Evolutionary conservation across 257 asterid species (phyloP).

Genomic region (Petrea volubilis): DNA sequence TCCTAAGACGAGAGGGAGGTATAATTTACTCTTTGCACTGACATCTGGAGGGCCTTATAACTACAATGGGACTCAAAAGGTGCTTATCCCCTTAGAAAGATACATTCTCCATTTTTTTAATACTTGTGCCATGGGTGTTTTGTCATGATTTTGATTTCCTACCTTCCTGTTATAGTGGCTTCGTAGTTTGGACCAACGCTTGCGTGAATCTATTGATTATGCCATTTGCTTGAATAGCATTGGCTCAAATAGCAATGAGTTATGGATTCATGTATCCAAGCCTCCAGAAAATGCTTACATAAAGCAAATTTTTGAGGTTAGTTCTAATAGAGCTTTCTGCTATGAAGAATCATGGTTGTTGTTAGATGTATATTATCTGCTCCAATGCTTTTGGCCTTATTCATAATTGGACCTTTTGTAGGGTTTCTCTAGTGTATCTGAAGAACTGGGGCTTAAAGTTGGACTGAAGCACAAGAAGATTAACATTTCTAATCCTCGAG

Average conservation of each 20-base stretch:
- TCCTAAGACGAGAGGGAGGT: conserved; percentile 90
- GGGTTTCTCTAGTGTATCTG: conserved; percentile 84
- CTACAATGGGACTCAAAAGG: conserved; percentile 90
- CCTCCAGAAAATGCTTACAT: conserved; percentile 84
- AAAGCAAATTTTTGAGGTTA: conserved; percentile 89
- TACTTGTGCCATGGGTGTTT: background rate
- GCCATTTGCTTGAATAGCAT: conserved; percentile 94
- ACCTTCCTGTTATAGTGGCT: conserved; percentile 70
- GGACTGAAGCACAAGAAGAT: conserved; percentile 96
- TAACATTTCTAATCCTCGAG: conserved; percentile 94
- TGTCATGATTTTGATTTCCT: conserved; percentile 31
- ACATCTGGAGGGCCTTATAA: conserved; percentile 98
- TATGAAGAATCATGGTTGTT: background rate
- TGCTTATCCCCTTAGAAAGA: conserved; percentile 24
- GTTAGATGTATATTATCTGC: conserved; percentile 8
- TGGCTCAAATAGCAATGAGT: conserved; percentile 59
- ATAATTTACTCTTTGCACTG: conserved; percentile 79
- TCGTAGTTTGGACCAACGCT: conserved; percentile 81
- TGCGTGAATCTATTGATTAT: conserved; percentile 89
- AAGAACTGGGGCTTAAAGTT: conserved; percentile 75
- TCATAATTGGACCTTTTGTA: conserved; percentile 39
- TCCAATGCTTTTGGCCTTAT: conserved; percentile 24
- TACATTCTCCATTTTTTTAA: background rate
- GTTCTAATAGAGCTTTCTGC: conserved; percentile 11
- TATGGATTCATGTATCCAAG: conserved; percentile 89